Percentiles rank a stretch among this genome's conserved stretches.
These are phyloP conservation scores for Ophiocordyceps australis DNA, from an alignment of 2,329 filamentous ascomycete genomes.

Conservation along the genomic window DNA sequence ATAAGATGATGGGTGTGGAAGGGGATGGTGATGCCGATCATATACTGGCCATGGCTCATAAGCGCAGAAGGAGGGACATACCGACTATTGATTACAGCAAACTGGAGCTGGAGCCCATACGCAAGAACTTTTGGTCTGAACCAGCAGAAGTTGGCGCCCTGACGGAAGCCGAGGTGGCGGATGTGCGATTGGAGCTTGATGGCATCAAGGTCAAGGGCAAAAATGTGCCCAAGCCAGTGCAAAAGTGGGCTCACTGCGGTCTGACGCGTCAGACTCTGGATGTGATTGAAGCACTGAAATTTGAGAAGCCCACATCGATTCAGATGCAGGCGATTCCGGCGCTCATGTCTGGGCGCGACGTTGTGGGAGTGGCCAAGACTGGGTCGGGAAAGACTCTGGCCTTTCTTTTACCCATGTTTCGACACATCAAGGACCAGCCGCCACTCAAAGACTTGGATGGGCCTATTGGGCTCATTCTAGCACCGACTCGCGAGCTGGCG, in stretches of 20 bases:
- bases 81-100: constrained; percentile 75
- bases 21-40: constrained; percentile 26
- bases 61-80: constrained; percentile 91
- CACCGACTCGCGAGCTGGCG: constrained; percentile 83
- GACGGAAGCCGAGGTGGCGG: constrained; percentile 67
- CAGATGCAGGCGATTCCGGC: constrained; percentile 89
- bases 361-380: constrained; percentile 93
- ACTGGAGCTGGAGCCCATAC: constrained; percentile 65
- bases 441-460: constrained; percentile 71
- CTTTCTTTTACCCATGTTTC: constrained; percentile 91
- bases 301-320: constrained; percentile 80
- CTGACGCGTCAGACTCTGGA: constrained; percentile 75
- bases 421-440: constrained; percentile 88
- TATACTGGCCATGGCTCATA: constrained; percentile 35
- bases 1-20: constrained; percentile 36
- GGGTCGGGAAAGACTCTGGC: constrained; percentile 96
- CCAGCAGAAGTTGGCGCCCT: constrained; percentile 68
- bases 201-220: constrained; percentile 87
- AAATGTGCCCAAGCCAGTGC: constrained; percentile 80
- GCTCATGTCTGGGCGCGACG: constrained; percentile 90
- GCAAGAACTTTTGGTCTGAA: constrained; percentile 91
- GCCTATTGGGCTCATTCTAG: constrained; percentile 76
- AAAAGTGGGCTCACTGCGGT: constrained; percentile 93
- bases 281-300: constrained; percentile 64
- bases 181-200: constrained; percentile 72